A percentile compares a stretch with the other conserved stretches of the same genome.
Conservation (phyloP, 78 protist species). For the Dictyostelium firmibasis region DNA sequence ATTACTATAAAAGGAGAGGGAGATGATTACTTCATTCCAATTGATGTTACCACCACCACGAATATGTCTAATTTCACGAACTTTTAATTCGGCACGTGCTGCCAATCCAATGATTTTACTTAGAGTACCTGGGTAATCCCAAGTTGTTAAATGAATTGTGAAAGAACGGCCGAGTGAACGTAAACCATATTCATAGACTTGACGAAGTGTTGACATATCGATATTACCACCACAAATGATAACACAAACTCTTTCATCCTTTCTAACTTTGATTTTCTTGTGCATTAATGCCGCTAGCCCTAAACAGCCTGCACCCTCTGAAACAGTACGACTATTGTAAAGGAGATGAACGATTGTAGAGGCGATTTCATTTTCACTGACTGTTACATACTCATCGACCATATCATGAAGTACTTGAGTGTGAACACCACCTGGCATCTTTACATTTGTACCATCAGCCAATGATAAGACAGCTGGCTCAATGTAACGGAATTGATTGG, state of each 20-base stretch:
- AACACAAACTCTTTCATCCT: constrained; percentile 80
- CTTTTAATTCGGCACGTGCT: constrained; percentile 68
- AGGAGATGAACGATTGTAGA: constrained; percentile 81
- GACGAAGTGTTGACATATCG: constrained; percentile 82
- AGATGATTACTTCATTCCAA: constrained; percentile 80
- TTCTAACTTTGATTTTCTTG: constrained; percentile 72
- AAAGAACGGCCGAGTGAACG: constrained; percentile 75
- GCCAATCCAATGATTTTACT: constrained; percentile 65
- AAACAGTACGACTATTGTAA: constrained; percentile 79
- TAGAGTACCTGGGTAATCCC: constrained; percentile 80
- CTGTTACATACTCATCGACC: constrained; percentile 86
- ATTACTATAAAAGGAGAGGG: constrained; percentile 69
- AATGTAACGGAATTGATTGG: constrained; percentile 70
- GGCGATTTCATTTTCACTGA: constrained; percentile 84
- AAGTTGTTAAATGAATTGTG: constrained; percentile 70
- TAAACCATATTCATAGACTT: constrained; percentile 83
- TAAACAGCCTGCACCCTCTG: constrained; percentile 89
- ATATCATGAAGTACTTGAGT: constrained; percentile 69
- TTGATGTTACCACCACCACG: constrained; percentile 81
- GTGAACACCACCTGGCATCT: constrained; percentile 87
- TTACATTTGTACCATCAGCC: constrained; percentile 89
- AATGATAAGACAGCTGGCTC: constrained; percentile 69
- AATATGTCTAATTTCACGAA: constrained; percentile 77
- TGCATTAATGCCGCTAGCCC: constrained; percentile 87
- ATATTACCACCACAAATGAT: constrained; percentile 90